Conservation (phyloP, 805 yeast species). For the Yarrowia sp. region DNA sequence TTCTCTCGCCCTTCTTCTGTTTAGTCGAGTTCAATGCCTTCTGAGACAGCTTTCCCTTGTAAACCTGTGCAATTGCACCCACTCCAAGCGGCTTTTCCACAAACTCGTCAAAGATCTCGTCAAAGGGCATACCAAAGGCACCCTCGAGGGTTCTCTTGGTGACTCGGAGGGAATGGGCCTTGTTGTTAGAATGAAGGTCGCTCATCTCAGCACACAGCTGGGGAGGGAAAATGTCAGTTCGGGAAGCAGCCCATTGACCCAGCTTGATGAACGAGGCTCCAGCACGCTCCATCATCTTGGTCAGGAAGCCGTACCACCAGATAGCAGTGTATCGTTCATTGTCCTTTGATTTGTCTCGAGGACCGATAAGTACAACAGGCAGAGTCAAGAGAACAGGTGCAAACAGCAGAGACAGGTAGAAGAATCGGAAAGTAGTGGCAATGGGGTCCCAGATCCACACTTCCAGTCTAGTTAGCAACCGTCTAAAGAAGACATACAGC, state of each 20-base stretch:
- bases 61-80: constrained; percentile 99
- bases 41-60: constrained; percentile 64
- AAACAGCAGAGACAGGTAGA: constrained; percentile 70
- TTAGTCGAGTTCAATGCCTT: not conserved
- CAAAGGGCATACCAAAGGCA: constrained; percentile 67
- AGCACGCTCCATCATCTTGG: constrained; percentile 75
- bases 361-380: constrained; percentile 67
- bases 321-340: constrained; percentile 66
- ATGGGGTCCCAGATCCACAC: constrained; percentile 61
- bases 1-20: constrained; percentile 13
- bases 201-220: constrained; percentile 80
- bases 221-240: constrained; percentile 88
- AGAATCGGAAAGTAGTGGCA: constrained; percentile 69
- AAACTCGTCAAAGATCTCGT: constrained; percentile 83
- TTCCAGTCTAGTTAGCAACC: constrained; percentile 22
- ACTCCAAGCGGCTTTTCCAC: constrained; percentile 82
- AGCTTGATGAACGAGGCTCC: constrained; percentile 84
- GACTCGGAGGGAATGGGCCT: constrained; percentile 67
- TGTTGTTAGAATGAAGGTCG: constrained; percentile 81
- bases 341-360: constrained; percentile 47
- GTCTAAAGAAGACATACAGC: constrained; percentile 17
- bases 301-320: constrained; percentile 72
- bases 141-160: constrained; percentile 66
- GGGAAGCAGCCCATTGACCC: constrained; percentile 99
- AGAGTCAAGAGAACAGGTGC: constrained; percentile 68